phyloP scores from a whole-genome alignment of 2,329 filamentous ascomycete genomes.

The Claviceps capensis region DNA sequence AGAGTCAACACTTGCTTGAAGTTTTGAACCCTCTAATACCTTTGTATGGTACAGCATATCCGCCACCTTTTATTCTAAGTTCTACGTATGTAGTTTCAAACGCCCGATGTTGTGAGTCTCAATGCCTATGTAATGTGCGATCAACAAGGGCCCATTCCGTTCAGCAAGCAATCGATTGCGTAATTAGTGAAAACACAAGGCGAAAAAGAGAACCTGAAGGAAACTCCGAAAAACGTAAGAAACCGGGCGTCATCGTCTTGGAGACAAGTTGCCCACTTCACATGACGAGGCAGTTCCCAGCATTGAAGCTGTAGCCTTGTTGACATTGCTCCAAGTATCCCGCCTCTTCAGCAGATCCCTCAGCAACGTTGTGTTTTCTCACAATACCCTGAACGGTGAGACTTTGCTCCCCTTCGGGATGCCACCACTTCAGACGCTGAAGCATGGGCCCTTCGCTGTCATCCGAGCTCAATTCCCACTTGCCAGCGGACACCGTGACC shows the following conservation, averaged over 20 bases:
- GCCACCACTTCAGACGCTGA: conserved; percentile 85
- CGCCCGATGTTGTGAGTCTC: too few relatives aligned
- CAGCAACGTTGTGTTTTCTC: conserved; percentile 43
- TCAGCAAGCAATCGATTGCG: too few relatives aligned
- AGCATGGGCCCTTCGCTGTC: conserved; percentile 55
- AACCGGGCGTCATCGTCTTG: too few relatives aligned
- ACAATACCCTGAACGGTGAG: conserved; percentile 64
- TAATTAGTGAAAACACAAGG: not conserved
- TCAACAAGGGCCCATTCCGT: too few relatives aligned
- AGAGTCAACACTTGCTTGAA: too few relatives aligned
- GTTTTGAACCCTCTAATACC: too few relatives aligned
- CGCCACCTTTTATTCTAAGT: too few relatives aligned
- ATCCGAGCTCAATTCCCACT: conserved; percentile 72
- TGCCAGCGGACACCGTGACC: conserved; percentile 70
- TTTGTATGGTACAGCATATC: too few relatives aligned
- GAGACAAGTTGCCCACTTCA: conserved; percentile 12
- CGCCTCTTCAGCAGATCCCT: conserved; percentile 53
- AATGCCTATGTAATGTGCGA: too few relatives aligned
- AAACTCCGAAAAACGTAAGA: too few relatives aligned
- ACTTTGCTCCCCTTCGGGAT: conserved; percentile 69
- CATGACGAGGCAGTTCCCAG: conserved; percentile 39
- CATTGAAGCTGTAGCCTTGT: conserved; percentile 30
- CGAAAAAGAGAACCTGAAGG: not conserved
- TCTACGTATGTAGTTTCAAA: too few relatives aligned
- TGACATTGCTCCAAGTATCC: conserved; percentile 65